Evolutionary conservation across 129 eudicot genomes (phyloP), one percentile per base, ranked within the genome.

Genomic region (Flaveria brownii): DNA sequence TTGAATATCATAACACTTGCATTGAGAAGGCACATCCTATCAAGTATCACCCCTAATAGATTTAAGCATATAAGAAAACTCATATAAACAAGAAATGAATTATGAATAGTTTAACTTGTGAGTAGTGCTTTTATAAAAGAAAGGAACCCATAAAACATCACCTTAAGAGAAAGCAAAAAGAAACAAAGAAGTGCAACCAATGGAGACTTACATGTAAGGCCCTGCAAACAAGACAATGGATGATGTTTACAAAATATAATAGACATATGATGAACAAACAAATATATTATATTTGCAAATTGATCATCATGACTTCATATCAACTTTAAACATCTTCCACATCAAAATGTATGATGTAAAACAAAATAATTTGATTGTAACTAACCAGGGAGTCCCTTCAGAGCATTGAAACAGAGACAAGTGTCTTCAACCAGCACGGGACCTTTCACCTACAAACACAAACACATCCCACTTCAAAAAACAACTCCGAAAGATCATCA

Each of bases 331-430:
- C 36, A 16, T 57, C 36, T 39, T 20, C 11, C 18, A 39, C 1
- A 12, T 56, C 42, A 12, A 76, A 52, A 3, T 23, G 6, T 41
- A 81, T 23, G 5, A 81, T 22, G 6, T 30, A 63, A 2, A 49
- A 33, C 49, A 70, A 41, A 20, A 7, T 4, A 63, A 51, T 26
- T 71, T 10, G 50, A 60, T 59, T 39, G 64, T 23, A 76, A 90
- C 98, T 90, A 75, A 92, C 98, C 98, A 52, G 98, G 98, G 42
- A 92, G 94, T 20, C 96, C 98, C 79, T 90, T 84, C 3, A 92
- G 89, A 59, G 96, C 88, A 87, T 86, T 90, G 73, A 90, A 92
- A 80, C 98, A 92, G 9, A 92, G 90, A 67, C 98, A 92, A 9
- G 96, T 92, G 42, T 92, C 98, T 83, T 92, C 98, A 72, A 92